A percentile compares a stretch with the other conserved stretches of the same genome.
Conservation (phyloP, 1,284 basidiomycete genomes). For the Ganoderma multipileum region DNA sequence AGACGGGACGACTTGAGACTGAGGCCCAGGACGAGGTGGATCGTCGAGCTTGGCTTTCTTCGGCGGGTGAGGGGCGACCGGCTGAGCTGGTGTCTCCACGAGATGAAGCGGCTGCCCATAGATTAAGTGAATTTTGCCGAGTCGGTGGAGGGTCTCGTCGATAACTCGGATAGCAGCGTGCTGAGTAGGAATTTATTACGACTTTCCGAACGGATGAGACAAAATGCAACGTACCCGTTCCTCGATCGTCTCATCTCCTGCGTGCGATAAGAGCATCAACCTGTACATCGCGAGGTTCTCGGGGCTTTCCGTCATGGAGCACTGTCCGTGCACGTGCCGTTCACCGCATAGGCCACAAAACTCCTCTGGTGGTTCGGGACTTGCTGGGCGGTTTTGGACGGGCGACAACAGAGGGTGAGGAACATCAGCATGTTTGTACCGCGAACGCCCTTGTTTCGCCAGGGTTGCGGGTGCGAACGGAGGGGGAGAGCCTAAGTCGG, state of each 20-base stretch:
- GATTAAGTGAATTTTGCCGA: constrained; percentile 62
- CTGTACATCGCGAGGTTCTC: constrained; percentile 73
- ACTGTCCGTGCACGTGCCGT: constrained; percentile 55
- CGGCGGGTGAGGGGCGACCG: constrained; percentile 10
- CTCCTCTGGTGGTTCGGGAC: constrained; percentile 28
- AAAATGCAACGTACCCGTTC: constrained; percentile 55
- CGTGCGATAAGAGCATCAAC: constrained; percentile 64
- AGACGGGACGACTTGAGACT: not conserved
- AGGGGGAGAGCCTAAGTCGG: constrained; percentile 8
- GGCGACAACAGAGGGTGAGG: constrained; percentile 25
- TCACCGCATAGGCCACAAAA: constrained; percentile 68
- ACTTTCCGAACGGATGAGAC: constrained; percentile 10
- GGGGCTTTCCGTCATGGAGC: constrained; percentile 69
- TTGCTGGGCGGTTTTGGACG: constrained; percentile 24
- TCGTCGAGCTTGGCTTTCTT: constrained; percentile 25
- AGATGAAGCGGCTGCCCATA: constrained; percentile 67
- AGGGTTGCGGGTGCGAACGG: constrained; percentile 6
- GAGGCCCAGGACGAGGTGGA: constrained; percentile 1
- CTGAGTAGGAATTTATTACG: constrained; percentile 43
- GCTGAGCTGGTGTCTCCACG: constrained; percentile 43
- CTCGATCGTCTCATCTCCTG: constrained; percentile 68
- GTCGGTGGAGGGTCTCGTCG: constrained; percentile 61
- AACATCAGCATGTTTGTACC: constrained; percentile 10
- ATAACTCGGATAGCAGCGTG: constrained; percentile 68
- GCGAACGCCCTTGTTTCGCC: constrained; percentile 10